phyloP scores from a whole-genome alignment of 768 basidiomycete genomes.

The Lactarius trivialis region DNA sequence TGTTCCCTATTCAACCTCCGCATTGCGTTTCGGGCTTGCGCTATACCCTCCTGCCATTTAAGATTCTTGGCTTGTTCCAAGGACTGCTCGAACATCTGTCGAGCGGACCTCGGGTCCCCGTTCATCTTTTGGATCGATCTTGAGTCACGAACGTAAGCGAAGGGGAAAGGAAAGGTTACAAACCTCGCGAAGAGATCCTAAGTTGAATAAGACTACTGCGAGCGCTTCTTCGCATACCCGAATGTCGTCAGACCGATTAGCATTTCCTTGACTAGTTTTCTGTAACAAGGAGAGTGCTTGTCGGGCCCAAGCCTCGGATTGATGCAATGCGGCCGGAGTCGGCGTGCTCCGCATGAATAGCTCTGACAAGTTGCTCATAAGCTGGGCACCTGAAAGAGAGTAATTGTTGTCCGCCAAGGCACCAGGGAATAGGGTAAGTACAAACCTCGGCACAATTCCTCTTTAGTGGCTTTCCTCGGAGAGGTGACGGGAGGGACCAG shows the following conservation, averaged over 20 bases:
- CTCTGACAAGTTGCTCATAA: constrained; percentile 45
- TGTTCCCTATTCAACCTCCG: constrained; percentile 15
- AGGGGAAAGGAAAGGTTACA: background rate
- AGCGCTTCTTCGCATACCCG: constrained; percentile 18
- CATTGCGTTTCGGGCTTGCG: constrained; percentile 17
- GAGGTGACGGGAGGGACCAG: constrained; percentile 40
- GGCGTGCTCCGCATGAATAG: constrained; percentile 35
- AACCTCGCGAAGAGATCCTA: constrained; percentile 22
- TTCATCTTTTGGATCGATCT: constrained; percentile 12
- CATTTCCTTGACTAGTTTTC: constrained; percentile 23
- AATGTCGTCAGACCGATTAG: constrained; percentile 5
- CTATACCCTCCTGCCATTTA: constrained; percentile 18
- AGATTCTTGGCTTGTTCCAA: constrained; percentile 20
- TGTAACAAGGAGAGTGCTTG: constrained; percentile 39
- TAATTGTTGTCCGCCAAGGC: background rate
- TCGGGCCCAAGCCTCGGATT: constrained; percentile 57
- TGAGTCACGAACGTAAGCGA: background rate
- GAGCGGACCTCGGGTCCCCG: constrained; percentile 13
- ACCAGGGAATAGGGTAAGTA: background rate
- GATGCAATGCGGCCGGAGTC: constrained; percentile 32
- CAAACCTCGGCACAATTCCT: constrained; percentile 57
- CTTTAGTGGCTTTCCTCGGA: constrained; percentile 28
- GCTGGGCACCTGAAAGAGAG: constrained; percentile 34
- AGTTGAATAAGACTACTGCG: constrained; percentile 21
- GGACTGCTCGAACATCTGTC: constrained; percentile 14